A percentile compares a stretch with the other conserved stretches of the same genome.
Conservation (phyloP, 176 grass and related monocot genomes). For the Aegilops bicornis region DNA sequence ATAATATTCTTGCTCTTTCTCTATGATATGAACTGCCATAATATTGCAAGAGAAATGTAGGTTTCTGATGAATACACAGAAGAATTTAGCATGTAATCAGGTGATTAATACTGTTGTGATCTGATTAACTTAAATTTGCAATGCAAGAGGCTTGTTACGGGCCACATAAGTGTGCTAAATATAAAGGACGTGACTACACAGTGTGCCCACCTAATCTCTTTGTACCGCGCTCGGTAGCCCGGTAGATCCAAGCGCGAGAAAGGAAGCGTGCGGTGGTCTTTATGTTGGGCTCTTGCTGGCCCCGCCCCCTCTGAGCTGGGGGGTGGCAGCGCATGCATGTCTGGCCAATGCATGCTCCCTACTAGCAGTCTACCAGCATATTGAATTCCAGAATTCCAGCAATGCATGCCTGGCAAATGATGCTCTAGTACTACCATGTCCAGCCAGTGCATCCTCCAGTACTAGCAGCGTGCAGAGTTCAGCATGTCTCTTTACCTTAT, state of each 20-base stretch:
- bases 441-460: no score
- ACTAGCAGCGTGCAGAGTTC: not conserved
- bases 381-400: no score
- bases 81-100: slow-evolving; percentile 19
- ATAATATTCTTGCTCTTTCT: not conserved
- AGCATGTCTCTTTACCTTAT: not conserved
- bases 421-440: no score
- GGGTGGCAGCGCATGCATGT: no score
- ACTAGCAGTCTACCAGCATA: no score
- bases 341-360: no score
- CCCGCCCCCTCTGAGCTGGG: no score
- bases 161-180: not conserved
- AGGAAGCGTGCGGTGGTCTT: no score
- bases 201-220: not conserved
- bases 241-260: no score
- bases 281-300: no score
- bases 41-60: not conserved
- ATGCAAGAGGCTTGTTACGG: not conserved
- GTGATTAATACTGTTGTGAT: not conserved
- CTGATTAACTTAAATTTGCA: not conserved
- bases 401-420: no score
- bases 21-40: not conserved
- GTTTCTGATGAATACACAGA: not conserved
- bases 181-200: not conserved
- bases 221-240: no score